These are phyloP conservation scores for Suhomyces guaymorum DNA, from an alignment of 1,139 yeast genomes.

Conservation along the genomic window DNA sequence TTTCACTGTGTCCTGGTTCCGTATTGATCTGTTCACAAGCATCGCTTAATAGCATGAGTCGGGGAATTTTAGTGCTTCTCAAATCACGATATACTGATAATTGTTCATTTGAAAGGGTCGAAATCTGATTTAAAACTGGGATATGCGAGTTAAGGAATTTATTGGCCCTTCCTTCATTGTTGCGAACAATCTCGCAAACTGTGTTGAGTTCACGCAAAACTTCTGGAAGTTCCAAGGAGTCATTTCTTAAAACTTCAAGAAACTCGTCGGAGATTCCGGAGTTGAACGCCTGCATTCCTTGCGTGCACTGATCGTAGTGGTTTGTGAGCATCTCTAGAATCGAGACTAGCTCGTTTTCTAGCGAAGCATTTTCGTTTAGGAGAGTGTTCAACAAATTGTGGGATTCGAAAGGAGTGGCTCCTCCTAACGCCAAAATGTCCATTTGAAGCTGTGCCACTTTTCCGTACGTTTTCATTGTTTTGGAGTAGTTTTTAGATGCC, in stretches of 20 bases:
- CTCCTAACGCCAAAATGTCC: constrained; percentile 6
- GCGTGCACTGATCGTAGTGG: constrained; percentile 77
- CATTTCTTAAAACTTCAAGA: constrained; percentile 36
- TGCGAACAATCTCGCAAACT: constrained; percentile 38
- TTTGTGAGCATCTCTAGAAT: constrained; percentile 70
- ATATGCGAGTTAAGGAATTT: constrained; percentile 23
- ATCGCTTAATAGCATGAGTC: constrained; percentile 24
- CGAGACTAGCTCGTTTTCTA: constrained; percentile 72
- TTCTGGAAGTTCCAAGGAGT: constrained; percentile 30
- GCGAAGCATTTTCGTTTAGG: constrained; percentile 42
- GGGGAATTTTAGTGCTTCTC: constrained; percentile 29
- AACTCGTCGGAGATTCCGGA: constrained; percentile 17
- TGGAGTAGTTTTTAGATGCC: constrained; percentile 19
- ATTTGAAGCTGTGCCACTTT: constrained; percentile 21
- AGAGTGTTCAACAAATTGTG: constrained; percentile 13
- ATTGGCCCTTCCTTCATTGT: constrained; percentile 37
- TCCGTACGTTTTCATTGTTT: constrained; percentile 24
- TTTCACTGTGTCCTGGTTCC: constrained; percentile 28
- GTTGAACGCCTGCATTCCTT: constrained; percentile 23
- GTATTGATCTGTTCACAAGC: constrained; percentile 20
- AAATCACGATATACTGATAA: constrained; percentile 23
- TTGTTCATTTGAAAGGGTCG: constrained; percentile 18
- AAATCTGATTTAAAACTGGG: constrained; percentile 20
- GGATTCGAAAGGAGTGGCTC: constrained; percentile 4
- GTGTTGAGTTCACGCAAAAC: constrained; percentile 26